Evolutionary conservation across 176 grass and related monocot genomes (phyloP), one percentile per base, ranked within the genome.

Genomic region (Juncus effusus): DNA sequence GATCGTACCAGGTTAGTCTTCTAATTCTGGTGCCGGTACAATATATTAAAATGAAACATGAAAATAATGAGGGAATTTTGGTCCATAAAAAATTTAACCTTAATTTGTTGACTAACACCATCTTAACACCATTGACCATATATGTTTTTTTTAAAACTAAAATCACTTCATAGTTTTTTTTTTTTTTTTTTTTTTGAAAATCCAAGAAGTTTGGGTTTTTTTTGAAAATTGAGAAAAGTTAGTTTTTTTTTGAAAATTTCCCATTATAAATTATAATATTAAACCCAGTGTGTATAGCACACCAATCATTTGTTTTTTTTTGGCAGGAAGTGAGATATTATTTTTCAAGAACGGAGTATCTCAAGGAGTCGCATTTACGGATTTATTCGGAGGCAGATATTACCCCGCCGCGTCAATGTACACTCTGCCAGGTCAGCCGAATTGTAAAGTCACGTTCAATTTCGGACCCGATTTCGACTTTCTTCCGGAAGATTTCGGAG

Each of bases 361-460:
- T 63, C 83, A 93, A 64, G 94, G 94, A 54, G 77, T 73, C 38
- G 85, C 88, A 14, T 99, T 99, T 51, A 70, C 75, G 12, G 78
- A 99, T 42, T 60, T 99, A 61, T 87, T 87, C 75, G 95, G 89
- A 54, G 88, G 85, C 38, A 73, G 89, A 40, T 94, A 99, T 40
- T 90, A 72, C 73, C 95, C 95, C 47, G 89, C 95, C 4, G 86
- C 83, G 11, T 99, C 89, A 16, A 83, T 85, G 78, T 99, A 99
- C 63, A 87, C 95, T 3, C 57, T 93, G 14, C 95, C 83, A 66
- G 79, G 84, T n/a, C 72, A 99, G 56, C 80, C 83, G 11, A 93
- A 82, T 67, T 93, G 85, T 37, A 73, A 81, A 62, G 95, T 94
- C 13, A 77, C 40, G 58, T 99, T 99, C 78, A 99, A 93, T 67